Percentiles rank a stretch among this genome's conserved stretches.
Evolutionary conservation across 2,329 filamentous ascomycete genomes (phyloP).

Genomic region (Bipolaris victoriae): DNA sequence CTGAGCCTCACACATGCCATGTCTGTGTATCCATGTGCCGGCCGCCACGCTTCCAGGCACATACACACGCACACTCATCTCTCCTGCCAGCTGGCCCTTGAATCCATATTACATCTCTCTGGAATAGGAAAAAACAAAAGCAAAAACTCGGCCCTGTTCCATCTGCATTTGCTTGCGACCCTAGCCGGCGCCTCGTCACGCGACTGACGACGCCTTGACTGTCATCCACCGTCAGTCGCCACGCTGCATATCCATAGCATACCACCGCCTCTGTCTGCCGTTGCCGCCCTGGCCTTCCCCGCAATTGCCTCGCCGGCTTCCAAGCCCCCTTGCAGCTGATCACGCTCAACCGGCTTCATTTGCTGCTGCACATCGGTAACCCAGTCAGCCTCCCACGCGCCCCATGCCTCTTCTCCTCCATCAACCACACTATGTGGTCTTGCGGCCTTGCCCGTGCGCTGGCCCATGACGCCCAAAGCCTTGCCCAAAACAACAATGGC

Average conservation of each 20-base stretch:
- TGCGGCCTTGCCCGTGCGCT: slow-evolving; percentile 43
- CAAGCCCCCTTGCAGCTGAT: slow-evolving; percentile 49
- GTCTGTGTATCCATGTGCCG: too few relatives aligned
- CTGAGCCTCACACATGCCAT: slow-evolving; percentile 34
- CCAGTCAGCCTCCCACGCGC: slow-evolving; percentile 39
- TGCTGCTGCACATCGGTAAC: slow-evolving; percentile 30
- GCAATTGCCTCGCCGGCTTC: slow-evolving; percentile 43
- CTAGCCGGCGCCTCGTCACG: slow-evolving; percentile 29
- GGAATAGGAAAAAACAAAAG: slow-evolving; percentile 13
- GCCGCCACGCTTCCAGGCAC: too few relatives aligned
- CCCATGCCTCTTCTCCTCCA: slow-evolving; percentile 3
- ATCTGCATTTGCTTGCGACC: slow-evolving; percentile 17
- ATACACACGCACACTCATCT: too few relatives aligned
- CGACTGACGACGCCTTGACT: slow-evolving; percentile 27
- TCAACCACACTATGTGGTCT: slow-evolving; percentile 21
- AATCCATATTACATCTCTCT: too few relatives aligned
- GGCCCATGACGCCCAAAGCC: slow-evolving; percentile 35
- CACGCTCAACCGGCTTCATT: slow-evolving; percentile 47
- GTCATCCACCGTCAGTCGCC: slow-evolving; percentile 36
- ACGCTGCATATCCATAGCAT: slow-evolving; percentile 21
- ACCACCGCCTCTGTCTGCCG: slow-evolving; percentile 15
- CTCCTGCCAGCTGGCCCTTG: too few relatives aligned
- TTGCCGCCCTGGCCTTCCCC: slow-evolving; percentile 42
- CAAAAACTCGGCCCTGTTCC: slow-evolving; percentile 19
- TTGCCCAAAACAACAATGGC: slow-evolving; percentile 34